Conservation (phyloP, 2,329 filamentous ascomycete species). For the Aureobasidium sp. region DNA sequence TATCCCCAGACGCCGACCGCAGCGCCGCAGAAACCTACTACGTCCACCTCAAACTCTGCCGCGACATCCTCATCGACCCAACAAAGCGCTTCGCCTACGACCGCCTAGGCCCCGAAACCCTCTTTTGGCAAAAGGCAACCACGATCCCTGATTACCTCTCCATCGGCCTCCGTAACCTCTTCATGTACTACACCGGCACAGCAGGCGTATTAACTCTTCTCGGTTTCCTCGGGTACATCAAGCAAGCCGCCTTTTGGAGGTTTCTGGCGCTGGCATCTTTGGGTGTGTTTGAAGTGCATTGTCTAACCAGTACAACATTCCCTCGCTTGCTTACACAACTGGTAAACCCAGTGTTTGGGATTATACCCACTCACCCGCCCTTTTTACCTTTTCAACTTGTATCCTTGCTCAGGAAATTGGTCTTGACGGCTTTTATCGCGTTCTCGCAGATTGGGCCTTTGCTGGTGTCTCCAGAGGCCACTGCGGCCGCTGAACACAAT, state of each 20-base stretch:
- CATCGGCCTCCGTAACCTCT: conserved; percentile 54
- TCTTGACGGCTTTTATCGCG: conserved; percentile 74
- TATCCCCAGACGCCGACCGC: conserved; percentile 35
- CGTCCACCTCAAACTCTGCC: conserved; percentile 73
- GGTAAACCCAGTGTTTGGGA: conserved; percentile 42
- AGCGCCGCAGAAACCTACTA: conserved; percentile 53
- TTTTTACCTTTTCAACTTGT: conserved; percentile 84
- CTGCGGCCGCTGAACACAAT: conserved; percentile 2
- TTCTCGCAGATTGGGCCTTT: conserved; percentile 73
- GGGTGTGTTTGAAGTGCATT: conserved; percentile 50
- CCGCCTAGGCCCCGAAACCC: conserved; percentile 69
- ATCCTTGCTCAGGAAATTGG: conserved; percentile 64
- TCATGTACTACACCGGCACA: conserved; percentile 56
- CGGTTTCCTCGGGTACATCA: conserved; percentile 59
- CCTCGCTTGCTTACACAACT: conserved; percentile 39
- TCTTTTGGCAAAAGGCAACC: conserved; percentile 58
- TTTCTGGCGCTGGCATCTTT: conserved; percentile 48
- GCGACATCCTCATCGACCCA: conserved; percentile 74
- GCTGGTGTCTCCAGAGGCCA: neutral
- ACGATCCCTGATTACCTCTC: conserved; percentile 68
- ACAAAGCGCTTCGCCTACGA: conserved; percentile 81
- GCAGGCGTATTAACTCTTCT: conserved; percentile 55
- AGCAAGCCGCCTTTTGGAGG: conserved; percentile 55
- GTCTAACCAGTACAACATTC: conserved; percentile 47
- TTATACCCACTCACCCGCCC: conserved; percentile 35